A percentile compares a stretch with the other conserved stretches of the same genome.
phyloP scores from a whole-genome alignment of 805 yeast genomes.

The Monosporozyma aquatica region DNA sequence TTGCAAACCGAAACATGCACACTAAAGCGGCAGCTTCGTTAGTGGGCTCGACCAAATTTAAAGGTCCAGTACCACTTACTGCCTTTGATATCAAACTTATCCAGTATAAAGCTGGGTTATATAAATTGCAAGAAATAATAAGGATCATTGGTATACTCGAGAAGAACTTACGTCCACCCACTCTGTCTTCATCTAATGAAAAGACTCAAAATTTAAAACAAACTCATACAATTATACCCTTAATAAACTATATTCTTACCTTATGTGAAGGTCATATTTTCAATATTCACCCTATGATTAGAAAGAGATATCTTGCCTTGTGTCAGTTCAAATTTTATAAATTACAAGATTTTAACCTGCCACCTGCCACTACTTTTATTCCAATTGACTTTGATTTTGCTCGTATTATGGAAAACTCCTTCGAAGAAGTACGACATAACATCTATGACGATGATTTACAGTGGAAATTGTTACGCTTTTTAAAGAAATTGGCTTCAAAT shows the following conservation, averaged over 20 bases:
- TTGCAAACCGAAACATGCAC: no score
- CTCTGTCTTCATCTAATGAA: not conserved
- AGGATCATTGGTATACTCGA: constrained; percentile 29
- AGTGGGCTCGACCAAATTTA: constrained; percentile 24
- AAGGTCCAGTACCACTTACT: constrained; percentile 31
- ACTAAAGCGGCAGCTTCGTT: constrained; percentile 32
- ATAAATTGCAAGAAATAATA: constrained; percentile 36
- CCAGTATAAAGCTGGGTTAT: constrained; percentile 48
- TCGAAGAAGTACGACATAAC: constrained; percentile 10
- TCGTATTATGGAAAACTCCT: constrained; percentile 8
- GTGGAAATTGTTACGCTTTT: constrained; percentile 18
- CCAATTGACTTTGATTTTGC: constrained; percentile 17
- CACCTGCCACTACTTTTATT: constrained; percentile 12
- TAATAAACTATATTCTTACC: constrained; percentile 30
- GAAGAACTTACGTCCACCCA: constrained; percentile 15
- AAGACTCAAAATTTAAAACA: constrained; percentile 9
- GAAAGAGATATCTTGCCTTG: constrained; percentile 33
- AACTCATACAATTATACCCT: constrained; percentile 22
- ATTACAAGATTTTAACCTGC: constrained; percentile 15
- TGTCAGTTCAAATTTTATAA: constrained; percentile 23
- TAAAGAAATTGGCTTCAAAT: constrained; percentile 22
- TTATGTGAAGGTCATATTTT: constrained; percentile 34
- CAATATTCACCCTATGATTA: constrained; percentile 34
- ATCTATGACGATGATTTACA: constrained; percentile 23
- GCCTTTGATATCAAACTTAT: constrained; percentile 47